Percentiles rank a stretch among this genome's conserved stretches.
Conservation (phyloP, 768 basidiomycete genomes). For the Daedalea quercina region DNA sequence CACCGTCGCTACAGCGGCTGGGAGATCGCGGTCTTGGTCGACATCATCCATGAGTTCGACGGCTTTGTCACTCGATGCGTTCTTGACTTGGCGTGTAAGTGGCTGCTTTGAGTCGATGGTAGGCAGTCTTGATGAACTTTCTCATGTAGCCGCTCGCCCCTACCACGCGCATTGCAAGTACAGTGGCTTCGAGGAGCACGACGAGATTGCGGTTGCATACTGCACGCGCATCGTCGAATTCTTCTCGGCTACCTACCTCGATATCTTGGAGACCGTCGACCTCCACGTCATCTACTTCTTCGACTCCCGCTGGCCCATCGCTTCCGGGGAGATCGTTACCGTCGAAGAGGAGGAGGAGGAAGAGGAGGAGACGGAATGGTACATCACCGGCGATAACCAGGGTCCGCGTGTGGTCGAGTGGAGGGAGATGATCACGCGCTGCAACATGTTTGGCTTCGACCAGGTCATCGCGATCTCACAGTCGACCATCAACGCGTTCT, state of each 20-base stretch:
- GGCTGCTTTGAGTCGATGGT: not conserved
- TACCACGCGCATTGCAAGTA: slow-evolving; percentile 8
- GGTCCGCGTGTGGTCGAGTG: slow-evolving; percentile 6
- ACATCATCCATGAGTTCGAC: slow-evolving; percentile 16
- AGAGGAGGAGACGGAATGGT: not conserved
- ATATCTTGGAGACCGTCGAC: slow-evolving; percentile 18
- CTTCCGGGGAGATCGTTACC: not conserved
- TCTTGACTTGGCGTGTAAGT: slow-evolving; percentile 21
- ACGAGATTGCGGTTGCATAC: slow-evolving; percentile 14
- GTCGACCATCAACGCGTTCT: slow-evolving; percentile 20
- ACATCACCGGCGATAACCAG: not conserved
- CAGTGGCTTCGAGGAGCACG: slow-evolving; percentile 10
- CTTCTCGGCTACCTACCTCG: slow-evolving; percentile 21
- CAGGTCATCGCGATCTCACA: slow-evolving; percentile 21
- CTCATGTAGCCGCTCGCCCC: slow-evolving; percentile 6
- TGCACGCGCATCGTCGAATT: slow-evolving; percentile 14
- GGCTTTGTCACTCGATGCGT: slow-evolving; percentile 16
- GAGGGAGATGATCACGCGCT: slow-evolving; percentile 14
- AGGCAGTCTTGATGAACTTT: not conserved
- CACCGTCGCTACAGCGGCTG: slow-evolving; percentile 9
- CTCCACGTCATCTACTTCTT: slow-evolving; percentile 18
- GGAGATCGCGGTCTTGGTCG: slow-evolving; percentile 21
- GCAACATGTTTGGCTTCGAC: slow-evolving; percentile 21
- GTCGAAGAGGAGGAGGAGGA: slow-evolving; percentile 1
- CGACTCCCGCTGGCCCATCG: slow-evolving; percentile 2